A percentile compares a stretch with the other conserved stretches of the same genome.
Evolutionary conservation across 768 basidiomycete genomes (phyloP).

Genomic region (Lactarius vividus): DNA sequence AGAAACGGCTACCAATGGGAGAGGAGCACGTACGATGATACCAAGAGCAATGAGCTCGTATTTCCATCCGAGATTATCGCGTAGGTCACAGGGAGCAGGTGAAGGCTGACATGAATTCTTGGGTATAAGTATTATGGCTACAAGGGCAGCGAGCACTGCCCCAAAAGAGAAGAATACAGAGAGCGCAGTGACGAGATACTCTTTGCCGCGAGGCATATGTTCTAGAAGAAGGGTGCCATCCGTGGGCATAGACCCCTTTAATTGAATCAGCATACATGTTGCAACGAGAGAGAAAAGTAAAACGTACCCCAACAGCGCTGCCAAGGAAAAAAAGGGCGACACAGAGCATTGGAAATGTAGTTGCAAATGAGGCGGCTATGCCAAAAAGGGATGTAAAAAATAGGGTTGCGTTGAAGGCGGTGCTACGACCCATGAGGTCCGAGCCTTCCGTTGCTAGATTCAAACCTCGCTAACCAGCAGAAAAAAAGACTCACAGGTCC

Average conservation of each 20-base stretch:
- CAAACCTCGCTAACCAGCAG: conserved; percentile 1
- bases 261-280: background rate
- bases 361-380: conserved; percentile 69
- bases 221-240: conserved; percentile 92
- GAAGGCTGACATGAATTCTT: conserved; percentile 58
- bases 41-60: conserved; percentile 75
- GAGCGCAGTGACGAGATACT: conserved; percentile 87
- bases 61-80: conserved; percentile 86
- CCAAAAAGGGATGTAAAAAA: conserved; percentile 91
- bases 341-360: conserved; percentile 68
- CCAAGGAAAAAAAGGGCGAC: conserved; percentile 82
- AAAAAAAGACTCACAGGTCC: conserved; percentile 58
- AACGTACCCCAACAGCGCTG: conserved; percentile 84
- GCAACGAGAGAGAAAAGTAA: conserved; percentile 13
- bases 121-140: conserved; percentile 80
- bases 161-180: conserved; percentile 97
- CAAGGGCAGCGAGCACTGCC: conserved; percentile 78
- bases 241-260: conserved; percentile 91
- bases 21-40: conserved; percentile 62
- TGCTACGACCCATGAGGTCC: conserved; percentile 82
- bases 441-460: conserved; percentile 48
- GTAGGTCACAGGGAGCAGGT: conserved; percentile 58
- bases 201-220: conserved; percentile 88
- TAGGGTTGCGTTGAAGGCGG: conserved; percentile 91
- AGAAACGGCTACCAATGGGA: background rate